phyloP scores from a whole-genome alignment of 2,329 filamentous ascomycete species.

The Fusarium scirpi region DNA sequence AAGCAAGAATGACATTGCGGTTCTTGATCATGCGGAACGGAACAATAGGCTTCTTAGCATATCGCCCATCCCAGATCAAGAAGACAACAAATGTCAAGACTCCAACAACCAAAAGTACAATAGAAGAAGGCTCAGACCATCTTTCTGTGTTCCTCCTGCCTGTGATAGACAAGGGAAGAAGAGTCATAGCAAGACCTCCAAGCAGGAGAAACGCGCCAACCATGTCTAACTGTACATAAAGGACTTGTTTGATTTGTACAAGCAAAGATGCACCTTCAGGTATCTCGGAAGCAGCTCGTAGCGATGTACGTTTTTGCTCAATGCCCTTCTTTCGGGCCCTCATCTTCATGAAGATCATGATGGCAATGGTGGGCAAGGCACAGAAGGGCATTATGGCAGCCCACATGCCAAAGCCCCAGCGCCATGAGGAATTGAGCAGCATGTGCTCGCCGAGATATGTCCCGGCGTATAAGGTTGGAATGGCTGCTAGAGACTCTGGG shows the following conservation, averaged over 20 bases:
- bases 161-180: constrained; percentile 30
- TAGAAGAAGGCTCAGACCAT: constrained; percentile 28
- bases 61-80: constrained; percentile 27
- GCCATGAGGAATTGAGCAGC: constrained; percentile 19
- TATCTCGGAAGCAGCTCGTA: not conserved
- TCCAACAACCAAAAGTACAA: constrained; percentile 26
- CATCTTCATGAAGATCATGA: constrained; percentile 30
- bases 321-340: constrained; percentile 6
- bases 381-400: constrained; percentile 19
- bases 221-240: constrained; percentile 12
- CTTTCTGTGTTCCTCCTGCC: constrained; percentile 28
- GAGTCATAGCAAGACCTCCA: constrained; percentile 29
- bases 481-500: constrained; percentile 27
- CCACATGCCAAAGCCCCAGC: constrained; percentile 39
- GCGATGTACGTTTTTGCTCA: not conserved
- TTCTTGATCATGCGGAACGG: constrained; percentile 35
- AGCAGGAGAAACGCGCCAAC: constrained; percentile 28
- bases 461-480: constrained; percentile 31
- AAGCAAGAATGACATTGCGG: constrained; percentile 33
- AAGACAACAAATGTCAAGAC: constrained; percentile 25
- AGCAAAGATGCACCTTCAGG: not conserved
- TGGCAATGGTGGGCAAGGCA: constrained; percentile 22
- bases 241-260: not conserved
- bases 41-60: constrained; percentile 25
- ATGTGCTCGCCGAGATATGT: constrained; percentile 38